Base-by-base conservation (phyloP, 1,139 yeast genomes). In the Tardiomyces blankii region DNA sequence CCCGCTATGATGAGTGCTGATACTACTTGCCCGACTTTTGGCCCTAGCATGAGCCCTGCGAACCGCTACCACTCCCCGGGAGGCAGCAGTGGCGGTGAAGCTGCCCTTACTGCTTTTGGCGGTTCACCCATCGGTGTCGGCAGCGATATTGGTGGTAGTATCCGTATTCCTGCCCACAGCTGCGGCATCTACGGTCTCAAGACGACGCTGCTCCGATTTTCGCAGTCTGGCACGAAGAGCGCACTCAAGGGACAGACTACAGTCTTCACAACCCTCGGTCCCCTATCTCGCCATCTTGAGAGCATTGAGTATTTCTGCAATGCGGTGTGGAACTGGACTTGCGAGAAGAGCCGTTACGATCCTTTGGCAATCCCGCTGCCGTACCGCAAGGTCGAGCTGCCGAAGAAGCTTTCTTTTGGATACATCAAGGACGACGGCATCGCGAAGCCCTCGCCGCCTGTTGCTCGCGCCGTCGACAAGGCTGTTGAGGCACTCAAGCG, bases 231-330 rank as follows among this genome's bases (percentile, higher is more conserved):
- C 61, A 41, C 47, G 11, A 44, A 44, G 19, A 21, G 49, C 2
- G 56, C 55, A 2, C 27, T 45, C 13, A 46, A 42, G 19, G 79
- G 82, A 40, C 79, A 78, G 52, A 77, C 74, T 45, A 67, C 75
- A 40, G 68, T 76, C 33, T 73, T 74, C 2, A 73, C 79, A 2
- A 80, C 75, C 13, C 68, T 74, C 51, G 78, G 82, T 2, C 83
- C 83, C 19, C 66, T 77, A 69, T 68, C 79, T 27, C 61, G 80
- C 51, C 64, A 78, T 9, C 62, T 86, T 28, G 78, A 74, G 12
- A 94, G 84, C 59, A 64, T 86, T 52, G 75, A 76, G 28, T 75
- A 73, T 51, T 76, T 82, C 64, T 72, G 81, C 69, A 75, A 76
- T 53, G 60, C 70, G 18, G 68, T 75, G 50, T 80, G 46, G 75